Evolutionary conservation across 805 yeast genomes (phyloP).

Genomic region (Myxozyma vanderwaltii): DNA sequence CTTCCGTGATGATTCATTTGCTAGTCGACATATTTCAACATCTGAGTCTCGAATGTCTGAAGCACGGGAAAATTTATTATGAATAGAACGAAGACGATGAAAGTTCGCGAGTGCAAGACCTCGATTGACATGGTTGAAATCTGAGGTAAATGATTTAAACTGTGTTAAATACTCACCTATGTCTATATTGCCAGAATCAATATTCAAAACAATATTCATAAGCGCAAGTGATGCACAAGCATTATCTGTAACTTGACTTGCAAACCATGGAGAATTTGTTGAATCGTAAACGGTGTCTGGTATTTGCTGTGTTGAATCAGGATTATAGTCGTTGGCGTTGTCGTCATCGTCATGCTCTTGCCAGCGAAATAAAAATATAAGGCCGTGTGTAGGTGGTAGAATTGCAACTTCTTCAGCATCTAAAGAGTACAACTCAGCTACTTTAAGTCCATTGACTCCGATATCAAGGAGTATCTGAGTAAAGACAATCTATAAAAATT

Average conservation of each 20-base stretch:
- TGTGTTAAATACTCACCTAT: conserved; percentile 12
- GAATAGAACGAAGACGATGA: conserved; percentile 17
- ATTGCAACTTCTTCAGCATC: conserved; percentile 10
- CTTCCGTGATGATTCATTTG: neutral
- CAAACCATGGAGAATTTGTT: conserved; percentile 23
- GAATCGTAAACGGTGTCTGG: neutral
- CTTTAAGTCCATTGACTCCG: conserved; percentile 22
- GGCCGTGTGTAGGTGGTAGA: conserved; percentile 9
- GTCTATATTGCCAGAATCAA: neutral
- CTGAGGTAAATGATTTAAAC: conserved; percentile 17
- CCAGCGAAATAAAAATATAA: conserved; percentile 29
- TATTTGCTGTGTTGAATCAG: neutral
- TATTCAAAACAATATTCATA: conserved; percentile 23
- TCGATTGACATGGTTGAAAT: conserved; percentile 19
- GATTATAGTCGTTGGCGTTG: neutral
- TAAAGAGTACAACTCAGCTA: conserved; percentile 23
- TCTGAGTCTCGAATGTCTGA: conserved; percentile 20
- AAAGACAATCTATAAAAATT: conserved; percentile 12
- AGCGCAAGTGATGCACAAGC: conserved; percentile 30
- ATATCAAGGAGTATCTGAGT: conserved; percentile 14
- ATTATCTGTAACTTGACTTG: conserved; percentile 25
- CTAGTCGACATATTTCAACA: neutral
- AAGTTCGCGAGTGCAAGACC: conserved; percentile 26
- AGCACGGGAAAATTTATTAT: conserved; percentile 22
- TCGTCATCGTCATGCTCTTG: neutral